Percentiles rank a stretch among this genome's conserved stretches.
These are phyloP conservation scores for Graphilbum ipis-grandicollis DNA, from an alignment of 2,329 filamentous ascomycete genomes.

Conservation along the genomic window DNA sequence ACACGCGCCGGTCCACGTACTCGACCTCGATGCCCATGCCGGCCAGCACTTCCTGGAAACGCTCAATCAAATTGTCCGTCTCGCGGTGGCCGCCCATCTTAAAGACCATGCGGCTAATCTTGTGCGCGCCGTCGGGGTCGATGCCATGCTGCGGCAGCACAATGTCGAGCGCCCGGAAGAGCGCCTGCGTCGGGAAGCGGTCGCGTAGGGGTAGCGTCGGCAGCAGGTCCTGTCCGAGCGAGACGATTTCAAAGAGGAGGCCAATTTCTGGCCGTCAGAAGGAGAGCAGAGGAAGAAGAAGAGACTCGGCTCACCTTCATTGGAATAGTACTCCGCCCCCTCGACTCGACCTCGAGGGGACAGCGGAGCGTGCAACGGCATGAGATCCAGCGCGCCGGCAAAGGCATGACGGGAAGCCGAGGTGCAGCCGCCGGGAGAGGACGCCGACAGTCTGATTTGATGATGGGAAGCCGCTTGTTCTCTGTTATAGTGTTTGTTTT, in stretches of 20 bases:
- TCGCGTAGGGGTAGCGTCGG: constrained; percentile 39
- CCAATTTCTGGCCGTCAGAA: constrained; percentile 48
- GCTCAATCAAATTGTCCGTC: constrained; percentile 39
- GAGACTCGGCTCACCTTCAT: constrained; percentile 42
- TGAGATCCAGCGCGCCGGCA: constrained; percentile 16
- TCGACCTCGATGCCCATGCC: constrained; percentile 58
- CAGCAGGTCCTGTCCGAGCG: constrained; percentile 48
- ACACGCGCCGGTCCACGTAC: too few species aligned
- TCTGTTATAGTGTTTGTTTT: too few species aligned
- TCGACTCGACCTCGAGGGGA: constrained; percentile 17
- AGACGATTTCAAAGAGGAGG: constrained; percentile 61
- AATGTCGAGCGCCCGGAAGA: constrained; percentile 67
- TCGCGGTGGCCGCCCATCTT: constrained; percentile 53
- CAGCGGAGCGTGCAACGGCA: constrained; percentile 19
- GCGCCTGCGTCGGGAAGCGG: constrained; percentile 53
- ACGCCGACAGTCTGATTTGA: too few species aligned
- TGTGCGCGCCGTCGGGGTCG: constrained; percentile 53
- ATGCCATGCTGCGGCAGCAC: constrained; percentile 55
- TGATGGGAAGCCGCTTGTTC: too few species aligned
- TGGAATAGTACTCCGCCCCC: constrained; percentile 34
- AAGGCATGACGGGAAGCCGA: constrained; percentile 16
- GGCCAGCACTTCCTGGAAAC: constrained; percentile 50
- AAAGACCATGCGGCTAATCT: constrained; percentile 63
- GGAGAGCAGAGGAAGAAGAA: background rate
- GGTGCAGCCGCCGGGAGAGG: too few species aligned